Base-by-base conservation (phyloP, 345 rosid genomes). In the Linum lewisii region DNA sequence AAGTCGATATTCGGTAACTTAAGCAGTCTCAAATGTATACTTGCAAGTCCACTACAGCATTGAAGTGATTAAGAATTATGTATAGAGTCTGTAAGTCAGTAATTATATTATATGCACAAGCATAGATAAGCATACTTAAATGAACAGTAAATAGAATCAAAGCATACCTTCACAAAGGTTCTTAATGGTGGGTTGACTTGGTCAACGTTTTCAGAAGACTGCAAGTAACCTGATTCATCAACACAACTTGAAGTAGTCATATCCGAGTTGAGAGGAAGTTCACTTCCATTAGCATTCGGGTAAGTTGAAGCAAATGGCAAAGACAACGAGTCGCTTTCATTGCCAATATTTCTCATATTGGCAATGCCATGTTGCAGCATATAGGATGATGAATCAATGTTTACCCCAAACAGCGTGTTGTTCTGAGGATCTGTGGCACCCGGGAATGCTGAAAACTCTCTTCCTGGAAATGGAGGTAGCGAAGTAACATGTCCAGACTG, bases 241-340 rank as follows among this genome's bases (percentile, higher is more conserved):
- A 79, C 75, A 50, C 80, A 79, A 66, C 83, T 79, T 51, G 83
- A 79, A 47, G 83, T 62, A 18, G 80, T 69, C 72, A 79, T 73
- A 34, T 73, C 83, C 7, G 80, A 29, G 34, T 29, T 29, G 7
- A 29, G 34, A 4, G 34, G 34, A 29, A 29, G 34, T 1, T 29
- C 34, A 29, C 34, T 4, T 29, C 34, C 34, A 29, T 29, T 29
- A 29, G 4, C 34, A 29, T 29, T 29, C 4, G 34, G 34, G 34
- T 29, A 29, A 29, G 34, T 29, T 4, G 34, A 29, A 3, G 34
- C 1, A 29, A 29, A 29, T 29, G 34, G 34, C 34, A 29, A 4
- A 29, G 34, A 29, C 34, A 29, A 29, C 34, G 34, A 29, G 21
- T 69, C 73, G 57, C 67, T 66, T 61, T 79, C 83, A 59, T 38